A percentile compares a stretch with the other conserved stretches of the same genome.
phyloP scores from a whole-genome alignment of 345 rosid species.

The Hypericum androsaemum region DNA sequence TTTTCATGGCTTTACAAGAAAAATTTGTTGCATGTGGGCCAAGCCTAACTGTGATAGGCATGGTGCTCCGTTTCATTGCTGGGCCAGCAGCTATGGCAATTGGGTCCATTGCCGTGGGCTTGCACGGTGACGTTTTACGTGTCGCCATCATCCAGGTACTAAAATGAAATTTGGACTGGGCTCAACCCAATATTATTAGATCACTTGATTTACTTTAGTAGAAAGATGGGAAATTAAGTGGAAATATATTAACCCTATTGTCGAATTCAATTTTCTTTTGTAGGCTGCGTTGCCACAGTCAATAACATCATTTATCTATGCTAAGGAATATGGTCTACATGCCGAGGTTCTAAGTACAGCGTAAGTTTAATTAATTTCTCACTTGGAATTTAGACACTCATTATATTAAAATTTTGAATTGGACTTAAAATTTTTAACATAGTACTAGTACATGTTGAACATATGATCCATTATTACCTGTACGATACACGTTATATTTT shows the following conservation, averaged over 20 bases:
- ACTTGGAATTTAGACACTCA: background rate
- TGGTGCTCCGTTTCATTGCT: conserved; percentile 54
- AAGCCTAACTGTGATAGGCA: conserved; percentile 37
- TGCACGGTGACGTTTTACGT: conserved; percentile 61
- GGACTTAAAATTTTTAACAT: too few relatives aligned
- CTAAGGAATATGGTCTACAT: conserved; percentile 68
- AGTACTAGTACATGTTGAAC: too few relatives aligned
- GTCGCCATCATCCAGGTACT: conserved; percentile 64
- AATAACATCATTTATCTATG: conserved; percentile 62
- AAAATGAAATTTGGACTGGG: too few relatives aligned
- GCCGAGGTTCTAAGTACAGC: conserved; percentile 79
- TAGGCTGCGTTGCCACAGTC: conserved; percentile 81
- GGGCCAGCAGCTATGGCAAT: conserved; percentile 76
- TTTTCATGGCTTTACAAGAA: conserved; percentile 76
- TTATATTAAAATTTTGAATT: background rate
- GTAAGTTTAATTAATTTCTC: conserved; percentile 29
- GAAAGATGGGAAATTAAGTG: too few relatives aligned
- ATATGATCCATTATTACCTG: too few relatives aligned
- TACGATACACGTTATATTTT: too few relatives aligned
- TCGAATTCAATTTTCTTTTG: background rate
- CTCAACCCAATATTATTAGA: too few relatives aligned
- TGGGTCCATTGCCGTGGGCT: conserved; percentile 50
- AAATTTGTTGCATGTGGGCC: conserved; percentile 68
- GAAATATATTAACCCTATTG: background rate
- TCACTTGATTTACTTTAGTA: too few relatives aligned